phyloP scores from a whole-genome alignment of 192 early-diverging fungal genomes.

The Linnemannia zychae region DNA sequence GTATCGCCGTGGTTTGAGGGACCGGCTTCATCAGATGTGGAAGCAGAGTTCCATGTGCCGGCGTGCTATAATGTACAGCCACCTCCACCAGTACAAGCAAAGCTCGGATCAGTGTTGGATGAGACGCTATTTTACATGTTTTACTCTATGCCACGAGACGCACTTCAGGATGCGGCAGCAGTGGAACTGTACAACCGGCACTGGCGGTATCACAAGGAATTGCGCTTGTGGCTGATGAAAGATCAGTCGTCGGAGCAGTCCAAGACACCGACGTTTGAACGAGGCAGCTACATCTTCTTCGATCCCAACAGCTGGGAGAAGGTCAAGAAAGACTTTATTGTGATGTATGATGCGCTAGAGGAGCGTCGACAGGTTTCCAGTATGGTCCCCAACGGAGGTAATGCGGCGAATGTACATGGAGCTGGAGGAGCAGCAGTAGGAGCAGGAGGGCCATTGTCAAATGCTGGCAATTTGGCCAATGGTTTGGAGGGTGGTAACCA shows the following conservation, averaged over 20 bases:
- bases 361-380: constrained; percentile 68
- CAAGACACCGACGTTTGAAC: constrained; percentile 79
- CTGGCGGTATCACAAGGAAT: constrained; percentile 98
- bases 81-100: constrained; percentile 78
- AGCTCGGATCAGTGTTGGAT: constrained; percentile 82
- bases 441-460: constrained; percentile 8
- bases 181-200: constrained; percentile 93
- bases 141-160: constrained; percentile 95
- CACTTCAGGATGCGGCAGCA: constrained; percentile 92
- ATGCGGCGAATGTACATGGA: background rate
- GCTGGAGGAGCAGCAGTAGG: constrained; percentile 21
- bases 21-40: constrained; percentile 73
- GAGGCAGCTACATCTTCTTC: constrained; percentile 93
- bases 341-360: constrained; percentile 91
- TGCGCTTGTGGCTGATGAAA: constrained; percentile 93
- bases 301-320: constrained; percentile 92
- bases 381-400: constrained; percentile 14
- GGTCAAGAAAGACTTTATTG: constrained; percentile 90
- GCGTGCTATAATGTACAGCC: constrained; percentile 85
- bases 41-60: constrained; percentile 90
- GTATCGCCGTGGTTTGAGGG: constrained; percentile 91
- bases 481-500: constrained; percentile 27
- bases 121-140: constrained; percentile 99
- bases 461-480: constrained; percentile 17
- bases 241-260: constrained; percentile 73